Evolutionary conservation across 1,284 basidiomycete genomes (phyloP).

Genomic region (Cerrena zonata): DNA sequence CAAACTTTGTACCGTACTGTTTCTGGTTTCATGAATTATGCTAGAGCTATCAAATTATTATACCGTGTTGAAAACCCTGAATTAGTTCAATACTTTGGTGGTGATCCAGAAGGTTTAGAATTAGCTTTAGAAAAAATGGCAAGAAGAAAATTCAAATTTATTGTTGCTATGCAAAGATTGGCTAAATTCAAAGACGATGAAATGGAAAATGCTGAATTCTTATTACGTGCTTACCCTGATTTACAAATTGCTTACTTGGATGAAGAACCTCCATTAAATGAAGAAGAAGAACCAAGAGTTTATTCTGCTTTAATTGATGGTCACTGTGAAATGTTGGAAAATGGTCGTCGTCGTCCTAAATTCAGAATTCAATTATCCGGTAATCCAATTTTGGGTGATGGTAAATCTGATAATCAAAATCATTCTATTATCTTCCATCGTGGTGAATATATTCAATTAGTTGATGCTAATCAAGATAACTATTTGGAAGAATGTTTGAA

Average conservation of each 20-base stretch:
- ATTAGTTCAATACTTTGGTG: slow-evolving; percentile 92
- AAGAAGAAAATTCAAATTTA: slow-evolving; percentile 96
- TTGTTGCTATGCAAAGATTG: slow-evolving; percentile 98
- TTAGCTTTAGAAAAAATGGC: slow-evolving; percentile 96
- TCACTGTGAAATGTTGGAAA: slow-evolving; percentile 89
- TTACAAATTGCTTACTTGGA: slow-evolving; percentile 98
- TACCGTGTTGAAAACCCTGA: slow-evolving; percentile 99
- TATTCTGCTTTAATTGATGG: slow-evolving; percentile 96
- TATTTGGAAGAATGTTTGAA: slow-evolving; percentile 99
- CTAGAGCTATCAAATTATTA: slow-evolving; percentile 97
- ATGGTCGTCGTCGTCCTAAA: slow-evolving; percentile 91
- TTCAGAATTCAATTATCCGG: slow-evolving; percentile 97
- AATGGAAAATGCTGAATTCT: slow-evolving; percentile 96
- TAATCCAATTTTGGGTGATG: slow-evolving; percentile 99
- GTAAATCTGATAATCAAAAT: slow-evolving; percentile 99
- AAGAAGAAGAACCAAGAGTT: slow-evolving; percentile 84
- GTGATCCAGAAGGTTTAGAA: slow-evolving; percentile 94
- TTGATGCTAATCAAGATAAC: slow-evolving; percentile 99
- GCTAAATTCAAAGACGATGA: slow-evolving; percentile 99
- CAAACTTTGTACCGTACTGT: slow-evolving; percentile 98
- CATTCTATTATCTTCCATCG: slow-evolving; percentile 99
- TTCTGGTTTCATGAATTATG: slow-evolving; percentile 99
- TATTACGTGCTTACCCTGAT: slow-evolving; percentile 96
- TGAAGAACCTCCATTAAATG: slow-evolving; percentile 83
- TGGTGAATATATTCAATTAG: slow-evolving; percentile 96